Evolutionary conservation across 1,284 basidiomycete species (phyloP), one percentile per base, ranked within the genome.

Genomic region (Leccinum olivaceoglutinosum): DNA sequence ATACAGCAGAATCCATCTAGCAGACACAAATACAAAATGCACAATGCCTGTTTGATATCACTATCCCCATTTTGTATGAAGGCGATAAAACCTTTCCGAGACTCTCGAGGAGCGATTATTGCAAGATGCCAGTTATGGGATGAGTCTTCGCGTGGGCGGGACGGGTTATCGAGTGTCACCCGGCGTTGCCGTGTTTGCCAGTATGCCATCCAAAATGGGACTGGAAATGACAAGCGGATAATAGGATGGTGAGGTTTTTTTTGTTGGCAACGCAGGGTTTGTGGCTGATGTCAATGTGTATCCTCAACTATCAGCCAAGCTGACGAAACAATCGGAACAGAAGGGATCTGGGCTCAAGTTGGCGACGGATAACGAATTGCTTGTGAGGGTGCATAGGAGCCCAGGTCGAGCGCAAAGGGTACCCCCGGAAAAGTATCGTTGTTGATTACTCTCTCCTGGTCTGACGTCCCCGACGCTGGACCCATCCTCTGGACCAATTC

Each of bases 21-120:
- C 41, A 44, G 41, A 9, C 16, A n/a, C 41, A 44, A 44, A 8
- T 44, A 44, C 44, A 46, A 18, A 10, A 9, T 46, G 41, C n/a
- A 44, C 16, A 44, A 44, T n/a, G 8, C 21, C 21, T 25, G 21
- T 25, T 25, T 25, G 21, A 25, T 25, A 25, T 25, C 21, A 25
- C 21, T 25, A 25, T 25, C 21, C 21, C 21, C 21, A 25, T 25
- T 25, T 25, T 25, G 21, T 25, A 25, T 25, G 21, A 25, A 25
- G 21, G 21, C 21, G 21, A 25, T 25, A 25, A 25, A 25, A 25
- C 21, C 21, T 25, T 44, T 44, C 62, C 63, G 7, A 63, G 65
- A 54, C 62, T 72, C 46, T 70, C 11, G 63, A 68, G 29, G 66
- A 59, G n/a, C 25, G 7, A 64, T 71, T n/a, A 58, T 63, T 9